Evolutionary conservation across 495 filamentous ascomycete species (phyloP).

Genomic region (Penicillium manginii): DNA sequence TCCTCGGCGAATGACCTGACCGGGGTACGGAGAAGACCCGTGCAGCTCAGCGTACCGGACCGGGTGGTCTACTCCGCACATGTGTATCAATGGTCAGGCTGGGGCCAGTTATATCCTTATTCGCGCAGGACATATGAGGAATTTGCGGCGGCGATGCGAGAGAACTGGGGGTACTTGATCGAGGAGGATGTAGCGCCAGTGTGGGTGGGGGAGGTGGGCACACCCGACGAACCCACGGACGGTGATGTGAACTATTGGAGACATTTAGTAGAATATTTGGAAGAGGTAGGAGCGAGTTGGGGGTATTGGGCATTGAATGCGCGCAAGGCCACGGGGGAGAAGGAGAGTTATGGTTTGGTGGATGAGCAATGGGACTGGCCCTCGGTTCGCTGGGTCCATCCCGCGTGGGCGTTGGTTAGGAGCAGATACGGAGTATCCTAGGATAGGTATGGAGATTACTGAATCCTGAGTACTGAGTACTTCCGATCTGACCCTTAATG

Average conservation of each 20-base stretch:
- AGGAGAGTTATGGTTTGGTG: constrained; percentile 58
- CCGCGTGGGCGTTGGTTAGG: neutral
- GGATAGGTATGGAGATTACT: too few species aligned
- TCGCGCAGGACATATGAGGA: constrained; percentile 55
- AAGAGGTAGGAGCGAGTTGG: constrained; percentile 59
- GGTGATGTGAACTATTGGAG: constrained; percentile 63
- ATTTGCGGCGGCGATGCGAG: constrained; percentile 59
- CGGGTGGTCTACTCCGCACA: constrained; percentile 65
- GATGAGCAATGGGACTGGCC: constrained; percentile 61
- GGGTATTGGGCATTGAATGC: constrained; percentile 69
- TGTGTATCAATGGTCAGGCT: constrained; percentile 65
- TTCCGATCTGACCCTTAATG: too few species aligned
- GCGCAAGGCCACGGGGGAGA: constrained; percentile 54
- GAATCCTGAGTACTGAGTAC: too few species aligned
- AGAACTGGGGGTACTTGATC: constrained; percentile 65
- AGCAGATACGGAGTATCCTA: neutral
- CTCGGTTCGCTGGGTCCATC: constrained; percentile 52
- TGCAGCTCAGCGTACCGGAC: constrained; percentile 53
- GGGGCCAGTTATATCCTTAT: constrained; percentile 59
- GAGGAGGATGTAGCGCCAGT: constrained; percentile 60
- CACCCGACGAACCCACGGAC: constrained; percentile 45
- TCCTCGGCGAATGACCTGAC: constrained; percentile 61
- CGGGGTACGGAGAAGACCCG: constrained; percentile 50
- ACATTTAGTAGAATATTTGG: constrained; percentile 58
- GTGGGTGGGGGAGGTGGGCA: constrained; percentile 65